Evolutionary conservation across 768 basidiomycete species (phyloP).

Genomic region (Myochromella boudieri): DNA sequence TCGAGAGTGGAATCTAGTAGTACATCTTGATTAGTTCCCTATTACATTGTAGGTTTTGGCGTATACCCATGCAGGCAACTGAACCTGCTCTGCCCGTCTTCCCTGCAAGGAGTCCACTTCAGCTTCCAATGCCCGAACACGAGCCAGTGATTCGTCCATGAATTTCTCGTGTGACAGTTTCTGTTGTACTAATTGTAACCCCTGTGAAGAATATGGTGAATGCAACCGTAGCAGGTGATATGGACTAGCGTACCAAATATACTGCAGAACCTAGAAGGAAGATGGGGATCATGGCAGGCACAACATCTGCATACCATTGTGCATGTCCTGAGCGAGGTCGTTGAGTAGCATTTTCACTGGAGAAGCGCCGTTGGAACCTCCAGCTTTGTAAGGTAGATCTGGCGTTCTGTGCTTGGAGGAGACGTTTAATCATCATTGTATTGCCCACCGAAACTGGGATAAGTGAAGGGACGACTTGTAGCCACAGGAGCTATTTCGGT

Average conservation of each 20-base stretch:
- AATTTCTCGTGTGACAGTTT: constrained; percentile 71
- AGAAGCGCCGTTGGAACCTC: constrained; percentile 16
- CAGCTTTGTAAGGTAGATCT: constrained; percentile 5
- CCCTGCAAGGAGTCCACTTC: constrained; percentile 49
- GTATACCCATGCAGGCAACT: no score
- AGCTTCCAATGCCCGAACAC: constrained; percentile 55
- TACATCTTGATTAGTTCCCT: constrained; percentile 9
- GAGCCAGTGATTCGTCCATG: constrained; percentile 58
- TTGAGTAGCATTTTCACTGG: constrained; percentile 16
- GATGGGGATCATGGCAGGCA: constrained; percentile 79
- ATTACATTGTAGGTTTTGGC: not conserved
- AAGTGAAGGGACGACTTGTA: not conserved
- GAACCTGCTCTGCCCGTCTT: constrained; percentile 22
- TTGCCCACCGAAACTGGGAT: not conserved
- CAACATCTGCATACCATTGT: constrained; percentile 64
- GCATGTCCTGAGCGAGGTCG: constrained; percentile 50
- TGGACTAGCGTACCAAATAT: constrained; percentile 54
- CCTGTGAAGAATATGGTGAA: constrained; percentile 37
- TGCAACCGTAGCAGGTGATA: not conserved
- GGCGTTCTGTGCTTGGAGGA: constrained; percentile 14
- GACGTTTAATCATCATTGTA: constrained; percentile 16
- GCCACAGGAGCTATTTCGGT: not conserved
- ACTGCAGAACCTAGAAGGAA: constrained; percentile 77
- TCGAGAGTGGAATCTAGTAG: not conserved
- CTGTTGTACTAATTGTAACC: constrained; percentile 61